phyloP scores from a whole-genome alignment of 2,329 filamentous ascomycete species.

The Fusarium globosum region DNA sequence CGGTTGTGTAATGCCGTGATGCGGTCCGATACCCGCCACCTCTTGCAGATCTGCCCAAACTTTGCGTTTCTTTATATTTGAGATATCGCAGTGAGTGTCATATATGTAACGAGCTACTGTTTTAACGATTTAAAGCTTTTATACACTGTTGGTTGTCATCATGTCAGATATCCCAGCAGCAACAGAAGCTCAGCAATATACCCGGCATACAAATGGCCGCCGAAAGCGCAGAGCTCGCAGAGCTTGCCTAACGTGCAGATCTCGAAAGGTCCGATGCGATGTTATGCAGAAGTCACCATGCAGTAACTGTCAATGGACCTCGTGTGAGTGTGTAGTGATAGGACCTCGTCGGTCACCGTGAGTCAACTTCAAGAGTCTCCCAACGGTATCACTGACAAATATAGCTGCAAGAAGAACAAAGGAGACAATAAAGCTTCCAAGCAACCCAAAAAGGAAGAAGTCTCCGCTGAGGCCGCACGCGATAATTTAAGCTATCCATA shows the following conservation, averaged over 20 bases:
- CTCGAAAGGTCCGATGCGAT: conserved; percentile 18
- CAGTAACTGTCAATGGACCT: conserved; percentile 11
- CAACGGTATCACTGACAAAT: neutral
- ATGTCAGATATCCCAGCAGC: neutral
- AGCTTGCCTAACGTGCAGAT: conserved; percentile 6
- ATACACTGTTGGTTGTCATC: no score
- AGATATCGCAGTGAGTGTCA: neutral
- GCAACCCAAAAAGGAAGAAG: no score
- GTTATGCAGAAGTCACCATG: conserved; percentile 10
- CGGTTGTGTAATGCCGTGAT: conserved; percentile 17
- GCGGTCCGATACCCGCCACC: neutral
- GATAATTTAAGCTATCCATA: neutral
- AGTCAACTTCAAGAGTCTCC: neutral
- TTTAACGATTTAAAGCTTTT: rapidly evolving
- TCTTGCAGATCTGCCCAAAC: neutral
- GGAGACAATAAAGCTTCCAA: no score
- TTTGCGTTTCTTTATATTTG: neutral
- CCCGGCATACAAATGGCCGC: neutral
- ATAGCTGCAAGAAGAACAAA: neutral
- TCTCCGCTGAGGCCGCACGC: neutral
- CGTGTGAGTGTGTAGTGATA: conserved; percentile 5
- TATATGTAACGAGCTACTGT: rapidly evolving
- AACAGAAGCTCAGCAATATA: neutral
- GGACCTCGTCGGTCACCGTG: neutral
- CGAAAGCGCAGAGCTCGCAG: neutral